Percentiles rank a stretch among this genome's conserved stretches.
Evolutionary conservation across 177 flowering plant genomes (phyloP).

Genomic region (Telopea speciosissima): DNA sequence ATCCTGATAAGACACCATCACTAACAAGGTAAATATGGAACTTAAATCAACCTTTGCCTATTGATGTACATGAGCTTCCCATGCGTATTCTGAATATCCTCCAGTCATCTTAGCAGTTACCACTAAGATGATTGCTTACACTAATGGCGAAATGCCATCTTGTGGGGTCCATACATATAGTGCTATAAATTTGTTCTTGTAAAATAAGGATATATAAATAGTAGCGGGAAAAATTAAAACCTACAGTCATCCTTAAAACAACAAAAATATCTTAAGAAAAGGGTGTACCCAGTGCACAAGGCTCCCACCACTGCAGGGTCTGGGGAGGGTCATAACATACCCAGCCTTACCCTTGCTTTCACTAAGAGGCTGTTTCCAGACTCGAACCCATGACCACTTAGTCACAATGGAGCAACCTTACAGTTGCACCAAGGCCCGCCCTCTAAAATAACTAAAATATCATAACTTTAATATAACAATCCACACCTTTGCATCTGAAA

Average conservation of each 20-base stretch:
- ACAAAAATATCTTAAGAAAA: neutral
- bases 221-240: neutral
- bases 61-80: neutral
- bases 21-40: neutral
- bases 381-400: no score
- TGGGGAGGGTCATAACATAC: no score
- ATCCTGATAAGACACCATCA: neutral
- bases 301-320: no score
- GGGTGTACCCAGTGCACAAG: no score
- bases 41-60: neutral
- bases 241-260: neutral
- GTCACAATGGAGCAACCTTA: no score
- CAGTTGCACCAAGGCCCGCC: no score
- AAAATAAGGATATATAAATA: neutral
- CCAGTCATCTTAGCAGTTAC: neutral
- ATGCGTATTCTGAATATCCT: neutral
- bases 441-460: no score
- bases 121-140: no score
- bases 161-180: neutral
- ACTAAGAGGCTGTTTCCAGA: no score
- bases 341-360: no score
- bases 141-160: no score
- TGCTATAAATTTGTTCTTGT: neutral
- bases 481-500: slow-evolving; percentile 75
- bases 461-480: neutral